Base-by-base conservation (phyloP, 331 rosid genomes). In the Prunus yedoensis region DNA sequence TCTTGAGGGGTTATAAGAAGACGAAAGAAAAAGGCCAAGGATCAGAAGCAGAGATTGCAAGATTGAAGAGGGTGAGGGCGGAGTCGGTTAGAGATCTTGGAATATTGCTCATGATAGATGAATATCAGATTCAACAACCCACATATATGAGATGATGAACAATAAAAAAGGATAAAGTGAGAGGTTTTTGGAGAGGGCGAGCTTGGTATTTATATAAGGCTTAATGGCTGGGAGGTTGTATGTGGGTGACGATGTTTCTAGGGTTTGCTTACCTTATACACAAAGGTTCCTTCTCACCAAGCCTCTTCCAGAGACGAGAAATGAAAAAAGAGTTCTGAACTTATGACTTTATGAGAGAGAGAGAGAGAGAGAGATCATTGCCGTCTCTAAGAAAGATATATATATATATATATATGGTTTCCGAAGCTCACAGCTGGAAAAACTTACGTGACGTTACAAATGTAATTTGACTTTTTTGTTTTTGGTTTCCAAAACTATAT, bases 11-110 rank as follows among this genome's bases (percentile, higher is more conserved):
- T 71, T 85, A 85, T 73, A 80, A 87, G 89, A 85, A 77, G 71
- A 78, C 81, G 56, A 38, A 28, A 30, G 99, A 89, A 72, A 95
- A 95, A 50, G 96, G 97, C 99, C 99, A 95, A 64, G 97, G 97
- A 54, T 92, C 96, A 1, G 97, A 90, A 13, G 96, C 74, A 12
- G 99, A 95, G 43, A 92, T 95, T 51, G 94, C 84, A 4, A 95
- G 97, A 30, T 84, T 85, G 85, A 90, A 95, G 78, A 92, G 92
- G 63, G 92, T 83, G 1, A 85, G 66, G 43, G 96, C 81, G 60
- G 96, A 79, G 73, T 90, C 97, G 46, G 89, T 94, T 85, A 94
- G 88, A 77, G 98, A 84, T 46, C 59, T 85, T 14, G 97, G 98
- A 78, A 94, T 91, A 32, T 91, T 94, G 95, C 90, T 91, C 97